Evolutionary conservation across 345 rosid species (phyloP).

Genomic region (Citrus maxima): DNA sequence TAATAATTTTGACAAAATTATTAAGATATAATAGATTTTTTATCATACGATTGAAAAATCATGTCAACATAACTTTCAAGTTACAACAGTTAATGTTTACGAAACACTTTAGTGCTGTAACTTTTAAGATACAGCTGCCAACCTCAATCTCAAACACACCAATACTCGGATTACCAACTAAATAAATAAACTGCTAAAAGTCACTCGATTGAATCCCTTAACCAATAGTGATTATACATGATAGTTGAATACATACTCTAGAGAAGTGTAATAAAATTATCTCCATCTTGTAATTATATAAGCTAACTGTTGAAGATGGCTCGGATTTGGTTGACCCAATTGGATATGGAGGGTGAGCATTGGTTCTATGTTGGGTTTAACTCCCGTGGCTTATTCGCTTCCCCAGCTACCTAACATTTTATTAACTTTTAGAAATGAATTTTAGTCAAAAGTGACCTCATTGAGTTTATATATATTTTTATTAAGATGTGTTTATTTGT

Average conservation of each 20-base stretch:
- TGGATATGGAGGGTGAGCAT: constrained; percentile 1
- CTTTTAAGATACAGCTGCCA: too few species aligned
- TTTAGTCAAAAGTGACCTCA: too few species aligned
- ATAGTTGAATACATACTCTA: not conserved
- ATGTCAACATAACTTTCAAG: too few species aligned
- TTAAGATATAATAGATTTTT: too few species aligned
- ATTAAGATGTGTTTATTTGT: not conserved
- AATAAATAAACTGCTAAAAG: too few species aligned
- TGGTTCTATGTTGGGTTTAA: not conserved
- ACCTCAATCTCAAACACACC: too few species aligned
- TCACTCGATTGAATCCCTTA: not conserved
- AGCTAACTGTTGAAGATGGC: not conserved
- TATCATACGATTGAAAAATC: rapidly evolving
- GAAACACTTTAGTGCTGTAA: rapidly evolving
- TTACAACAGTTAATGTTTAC: rapidly evolving
- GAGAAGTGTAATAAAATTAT: not conserved
- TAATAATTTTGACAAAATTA: too few species aligned
- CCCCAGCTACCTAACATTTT: not conserved
- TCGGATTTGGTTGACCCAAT: constrained; percentile 33
- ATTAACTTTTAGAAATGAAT: not conserved
- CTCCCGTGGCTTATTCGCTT: not conserved
- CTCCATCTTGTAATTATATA: not conserved
- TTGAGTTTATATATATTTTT: too few species aligned
- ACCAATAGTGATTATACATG: not conserved
- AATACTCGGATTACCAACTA: too few species aligned